Conservation (phyloP, 2,329 filamentous ascomycete genomes). For the Elsinoe australis region DNA sequence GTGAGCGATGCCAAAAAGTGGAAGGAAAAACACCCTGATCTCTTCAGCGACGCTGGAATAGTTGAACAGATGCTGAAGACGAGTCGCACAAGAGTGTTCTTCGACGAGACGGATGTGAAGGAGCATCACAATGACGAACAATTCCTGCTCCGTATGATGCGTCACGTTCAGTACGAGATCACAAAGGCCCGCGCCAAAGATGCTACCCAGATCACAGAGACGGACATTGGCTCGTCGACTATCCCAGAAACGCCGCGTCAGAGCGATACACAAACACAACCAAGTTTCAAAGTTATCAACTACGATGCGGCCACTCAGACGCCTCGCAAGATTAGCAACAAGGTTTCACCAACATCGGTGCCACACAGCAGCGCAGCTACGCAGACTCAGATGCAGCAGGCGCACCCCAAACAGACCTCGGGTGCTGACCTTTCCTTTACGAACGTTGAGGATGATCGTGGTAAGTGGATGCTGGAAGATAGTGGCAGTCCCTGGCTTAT, state of each 20-base stretch:
- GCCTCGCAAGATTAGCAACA: neutral
- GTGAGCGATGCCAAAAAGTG: slow-evolving; percentile 23
- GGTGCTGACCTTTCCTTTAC: too few species aligned
- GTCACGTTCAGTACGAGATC: neutral
- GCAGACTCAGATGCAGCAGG: too few species aligned
- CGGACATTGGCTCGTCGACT: too few species aligned
- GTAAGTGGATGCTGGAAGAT: too few species aligned
- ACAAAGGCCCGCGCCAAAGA: neutral
- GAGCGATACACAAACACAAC: too few species aligned
- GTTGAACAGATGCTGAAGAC: slow-evolving; percentile 20
- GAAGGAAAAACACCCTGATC: slow-evolving; percentile 23
- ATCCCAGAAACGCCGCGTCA: too few species aligned
- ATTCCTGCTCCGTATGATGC: slow-evolving; percentile 2
- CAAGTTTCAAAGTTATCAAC: neutral
- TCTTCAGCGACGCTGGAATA: slow-evolving; percentile 23
- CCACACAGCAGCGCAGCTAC: neutral
- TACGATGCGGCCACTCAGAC: neutral
- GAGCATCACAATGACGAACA: neutral
- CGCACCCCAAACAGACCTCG: too few species aligned
- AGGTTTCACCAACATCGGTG: neutral
- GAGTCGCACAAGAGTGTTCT: slow-evolving; percentile 18
- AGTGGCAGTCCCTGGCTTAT: too few species aligned
- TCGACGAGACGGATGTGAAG: slow-evolving; percentile 7
- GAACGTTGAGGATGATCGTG: too few species aligned
- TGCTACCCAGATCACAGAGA: neutral